Base-by-base conservation (phyloP, 73 alveolate species). In the Paramecium octaurelia region DNA sequence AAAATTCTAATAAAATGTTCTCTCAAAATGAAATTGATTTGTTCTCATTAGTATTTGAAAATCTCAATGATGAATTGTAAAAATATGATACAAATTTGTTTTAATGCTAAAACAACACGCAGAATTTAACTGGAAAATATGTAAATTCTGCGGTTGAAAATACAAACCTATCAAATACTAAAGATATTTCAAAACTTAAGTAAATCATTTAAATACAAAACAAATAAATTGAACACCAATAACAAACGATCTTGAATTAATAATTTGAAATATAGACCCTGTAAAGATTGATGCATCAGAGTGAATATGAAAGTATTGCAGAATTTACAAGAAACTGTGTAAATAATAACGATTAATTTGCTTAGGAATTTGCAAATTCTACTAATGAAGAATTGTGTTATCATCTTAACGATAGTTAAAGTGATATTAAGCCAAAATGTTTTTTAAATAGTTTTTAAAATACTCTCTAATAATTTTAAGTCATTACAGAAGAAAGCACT, bases 401-500 rank as follows among this genome's bases (percentile, higher is more conserved):
- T 7, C 84, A 64, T 64, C 16, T 64, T 27, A 64, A 64, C 12
- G 84, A 64, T 64, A 64, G 84, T 64, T 64, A 64, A 64, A 27
- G 84, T 64, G 84, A 64, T 12, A 64, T 64, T 0, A 64, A 64
- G 24, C 84, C 84, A 3, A 27, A 34, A 24, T 64, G 27, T 16
- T 64, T 64, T 64, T 64, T 64, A 31, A 50, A 64, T 12, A 64
- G 84, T 64, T 10, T 31, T 2, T 27, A 64, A 64, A 64, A 64
- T 27, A 64, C 84, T 0, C 46, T 27, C 4, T 64, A 64, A 27
- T 27, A 64, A 27, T 29, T 31, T 64, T 21, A 64, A 27, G 84
- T 64, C 8, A 64, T 64, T 24, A 64, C 84, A 31, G 84, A 64
- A 64, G 84, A 64, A 64, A 24, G 84, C 12, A 64, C 84, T 64